phyloP scores from a whole-genome alignment of 2,329 filamentous ascomycete genomes.

The Chaetomium sp. region DNA sequence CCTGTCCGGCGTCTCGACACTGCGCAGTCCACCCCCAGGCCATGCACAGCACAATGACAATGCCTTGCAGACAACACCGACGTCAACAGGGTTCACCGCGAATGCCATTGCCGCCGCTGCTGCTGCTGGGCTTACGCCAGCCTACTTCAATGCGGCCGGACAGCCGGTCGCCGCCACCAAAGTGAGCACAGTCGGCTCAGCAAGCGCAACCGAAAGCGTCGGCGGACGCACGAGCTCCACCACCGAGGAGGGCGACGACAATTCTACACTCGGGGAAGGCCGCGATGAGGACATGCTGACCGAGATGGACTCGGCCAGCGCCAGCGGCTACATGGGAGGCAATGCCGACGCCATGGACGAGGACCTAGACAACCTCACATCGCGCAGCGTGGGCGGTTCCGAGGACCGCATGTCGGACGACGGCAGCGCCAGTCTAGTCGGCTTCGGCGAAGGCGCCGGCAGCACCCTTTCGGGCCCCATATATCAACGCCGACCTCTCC shows the following conservation, averaged over 20 bases:
- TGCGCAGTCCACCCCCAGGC: slow-evolving; percentile 54
- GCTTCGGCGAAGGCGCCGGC: slow-evolving; percentile 88
- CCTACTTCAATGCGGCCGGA: slow-evolving; percentile 80
- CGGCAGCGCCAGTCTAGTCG: slow-evolving; percentile 79
- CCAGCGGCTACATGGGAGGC: slow-evolving; percentile 57
- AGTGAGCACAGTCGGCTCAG: slow-evolving; percentile 89
- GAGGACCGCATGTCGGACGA: slow-evolving; percentile 84
- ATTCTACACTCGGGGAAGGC: slow-evolving; percentile 47
- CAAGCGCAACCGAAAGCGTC: slow-evolving; percentile 80
- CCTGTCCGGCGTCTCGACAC: slow-evolving; percentile 83
- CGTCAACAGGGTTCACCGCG: slow-evolving; percentile 49
- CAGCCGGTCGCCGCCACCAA: slow-evolving; percentile 68
- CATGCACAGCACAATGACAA: slow-evolving; percentile 37
- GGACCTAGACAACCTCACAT: slow-evolving; percentile 53
- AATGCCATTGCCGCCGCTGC: slow-evolving; percentile 6
- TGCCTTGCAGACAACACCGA: slow-evolving; percentile 53
- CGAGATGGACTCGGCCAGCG: slow-evolving; percentile 49
- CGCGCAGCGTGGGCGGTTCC: slow-evolving; percentile 53
- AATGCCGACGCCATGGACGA: slow-evolving; percentile 53
- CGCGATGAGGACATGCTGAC: slow-evolving; percentile 65
- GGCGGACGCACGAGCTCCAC: slow-evolving; percentile 56
- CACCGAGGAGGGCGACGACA: slow-evolving; percentile 56
- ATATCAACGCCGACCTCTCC: slow-evolving; percentile 56
- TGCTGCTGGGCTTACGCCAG: slow-evolving; percentile 52
- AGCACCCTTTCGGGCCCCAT: slow-evolving; percentile 82